Base-by-base conservation (phyloP, 805 yeast species). In the Ogataea pignaliae region DNA sequence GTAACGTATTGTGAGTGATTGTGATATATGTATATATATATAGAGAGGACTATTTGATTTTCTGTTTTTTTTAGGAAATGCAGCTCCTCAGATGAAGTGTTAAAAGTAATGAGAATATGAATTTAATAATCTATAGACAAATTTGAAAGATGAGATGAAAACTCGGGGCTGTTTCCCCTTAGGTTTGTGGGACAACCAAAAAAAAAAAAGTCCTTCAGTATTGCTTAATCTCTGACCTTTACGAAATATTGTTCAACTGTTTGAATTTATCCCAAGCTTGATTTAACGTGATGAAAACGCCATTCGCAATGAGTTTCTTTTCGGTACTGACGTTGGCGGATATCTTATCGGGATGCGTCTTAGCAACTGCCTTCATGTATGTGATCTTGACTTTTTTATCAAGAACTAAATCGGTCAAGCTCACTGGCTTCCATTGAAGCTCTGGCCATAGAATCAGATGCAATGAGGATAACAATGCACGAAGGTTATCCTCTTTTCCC, bases 221-320 rank as follows among this genome's bases (percentile, higher is more conserved):
- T n/a, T n/a, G n/a, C n/a, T n/a, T n/a, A n/a, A n/a, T n/a, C n/a
- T 8, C 8, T 14, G 21, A 16, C 3, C 1, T 6, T 38, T 42
- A 53, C 14, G 39, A 39, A 15, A 53, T 51, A 18, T 51, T 69
- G 58, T 85, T 85, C 44, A 76, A 76, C 34, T 61, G 66, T 56
- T 83, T 85, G 62, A 88, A 89, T 16, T 63, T 66, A 53, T 88
- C 97, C 98, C 99, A 93, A 2, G 97, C 89, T 53, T 80, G 76
- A 63, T 89, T 91, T 48, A 93, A 69, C 0, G 81, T 73, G 34
- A 89, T 85, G 59, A 93, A 93, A 0, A 91, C 91, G 18, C 80
- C 81, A 54, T 90, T 91, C 13, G 97, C 93, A 37, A 91, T 72
- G 83, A 91, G 76, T 59, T 84, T 83, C 44, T 79, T 78, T 55